These are phyloP conservation scores for Crithidia mellificae DNA, from an alignment of 208 protist genomes.

Conservation along the genomic window DNA sequence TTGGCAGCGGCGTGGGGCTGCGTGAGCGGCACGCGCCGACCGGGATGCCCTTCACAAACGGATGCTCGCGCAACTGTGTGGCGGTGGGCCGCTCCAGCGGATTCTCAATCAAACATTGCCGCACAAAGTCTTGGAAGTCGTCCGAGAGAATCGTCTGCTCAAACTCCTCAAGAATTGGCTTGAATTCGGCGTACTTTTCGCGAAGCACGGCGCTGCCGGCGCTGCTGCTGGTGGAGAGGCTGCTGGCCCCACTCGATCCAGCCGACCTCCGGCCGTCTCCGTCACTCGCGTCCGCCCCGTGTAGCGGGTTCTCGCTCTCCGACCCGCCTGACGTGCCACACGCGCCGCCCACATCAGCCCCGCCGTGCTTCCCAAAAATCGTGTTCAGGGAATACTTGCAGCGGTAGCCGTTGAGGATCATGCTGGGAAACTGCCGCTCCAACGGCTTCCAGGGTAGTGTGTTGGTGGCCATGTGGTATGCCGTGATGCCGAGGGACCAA, in stretches of 20 bases:
- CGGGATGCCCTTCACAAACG: conserved; percentile 46
- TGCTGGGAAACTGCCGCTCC: conserved; percentile 57
- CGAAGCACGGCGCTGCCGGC: neutral
- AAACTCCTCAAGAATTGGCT: conserved; percentile 57
- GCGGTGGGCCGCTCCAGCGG: conserved; percentile 57
- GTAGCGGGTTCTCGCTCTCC: neutral
- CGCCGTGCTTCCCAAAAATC: conserved; percentile 15
- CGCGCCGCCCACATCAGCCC: neutral
- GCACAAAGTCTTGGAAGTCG: conserved; percentile 63
- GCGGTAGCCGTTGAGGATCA: conserved; percentile 67
- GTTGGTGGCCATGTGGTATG: conserved; percentile 72
- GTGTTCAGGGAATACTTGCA: conserved; percentile 39
- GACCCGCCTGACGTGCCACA: neutral
- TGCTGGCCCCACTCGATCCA: neutral
- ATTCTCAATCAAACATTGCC: conserved; percentile 56
- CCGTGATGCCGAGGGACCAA: conserved; percentile 81
- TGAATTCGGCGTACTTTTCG: conserved; percentile 40
- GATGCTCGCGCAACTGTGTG: conserved; percentile 50
- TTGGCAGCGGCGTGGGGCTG: neutral
- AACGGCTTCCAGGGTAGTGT: conserved; percentile 66
- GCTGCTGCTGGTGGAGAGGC: conserved; percentile 3
- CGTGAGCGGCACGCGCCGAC: neutral
- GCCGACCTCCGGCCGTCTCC: neutral
- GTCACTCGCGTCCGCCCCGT: neutral
- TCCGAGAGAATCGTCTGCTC: conserved; percentile 37